Evolutionary conservation across 116 monocot genomes (phyloP).

Genomic region (Cymodocea nodosa): DNA sequence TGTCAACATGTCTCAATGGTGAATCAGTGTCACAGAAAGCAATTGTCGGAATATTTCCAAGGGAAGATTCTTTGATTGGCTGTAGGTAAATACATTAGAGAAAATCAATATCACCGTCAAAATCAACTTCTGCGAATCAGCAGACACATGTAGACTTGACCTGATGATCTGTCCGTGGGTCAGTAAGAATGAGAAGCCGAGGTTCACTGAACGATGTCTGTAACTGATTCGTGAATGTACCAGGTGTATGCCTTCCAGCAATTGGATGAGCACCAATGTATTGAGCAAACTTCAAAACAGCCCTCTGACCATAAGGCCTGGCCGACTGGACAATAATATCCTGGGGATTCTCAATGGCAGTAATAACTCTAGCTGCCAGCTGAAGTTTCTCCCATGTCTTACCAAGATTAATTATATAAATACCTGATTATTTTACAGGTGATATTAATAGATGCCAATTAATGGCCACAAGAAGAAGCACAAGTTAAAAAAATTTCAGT

Average conservation of each 20-base stretch:
- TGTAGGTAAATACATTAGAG: constrained; percentile 1
- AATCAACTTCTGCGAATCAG: background rate
- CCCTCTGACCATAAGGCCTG: constrained; percentile 41
- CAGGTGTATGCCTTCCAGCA: constrained; percentile 37
- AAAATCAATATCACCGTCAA: background rate
- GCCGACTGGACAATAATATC: constrained; percentile 44
- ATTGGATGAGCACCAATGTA: constrained; percentile 37
- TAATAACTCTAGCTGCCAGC: constrained; percentile 32
- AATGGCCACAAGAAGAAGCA: background rate
- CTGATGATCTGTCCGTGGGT: constrained; percentile 47
- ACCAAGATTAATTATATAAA: constrained; percentile 28
- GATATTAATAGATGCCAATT: background rate
- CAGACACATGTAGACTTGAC: background rate
- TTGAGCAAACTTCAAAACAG: constrained; percentile 39
- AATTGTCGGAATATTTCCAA: constrained; percentile 37
- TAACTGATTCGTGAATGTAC: constrained; percentile 39
- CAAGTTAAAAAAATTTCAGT: no score
- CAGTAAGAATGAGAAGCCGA: constrained; percentile 39
- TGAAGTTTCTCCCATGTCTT: constrained; percentile 38
- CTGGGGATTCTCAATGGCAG: constrained; percentile 39
- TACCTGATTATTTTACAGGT: constrained; percentile 14
- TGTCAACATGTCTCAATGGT: constrained; percentile 32
- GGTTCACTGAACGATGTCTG: constrained; percentile 43
- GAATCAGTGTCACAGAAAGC: constrained; percentile 40
- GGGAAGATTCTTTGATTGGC: constrained; percentile 38